Evolutionary conservation across 495 filamentous ascomycete genomes (phyloP), one percentile per base, ranked within the genome.

Genomic region (Thozetella sp.): DNA sequence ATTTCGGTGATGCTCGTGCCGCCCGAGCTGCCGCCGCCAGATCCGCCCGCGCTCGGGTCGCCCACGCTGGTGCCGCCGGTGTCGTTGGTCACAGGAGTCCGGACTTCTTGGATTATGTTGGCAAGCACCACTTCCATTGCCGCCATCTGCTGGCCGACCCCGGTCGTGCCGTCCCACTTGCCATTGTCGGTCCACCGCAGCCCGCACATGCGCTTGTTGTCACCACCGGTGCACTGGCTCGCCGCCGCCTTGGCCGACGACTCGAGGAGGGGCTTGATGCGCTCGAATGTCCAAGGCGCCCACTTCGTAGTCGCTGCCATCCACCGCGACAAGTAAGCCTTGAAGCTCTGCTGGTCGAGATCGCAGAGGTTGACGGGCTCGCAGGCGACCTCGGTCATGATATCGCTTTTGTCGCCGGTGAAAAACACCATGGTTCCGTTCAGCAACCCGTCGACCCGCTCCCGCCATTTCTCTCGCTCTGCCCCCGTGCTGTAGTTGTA

Each of bases 271-370:
- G 85, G 83, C 69, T 88, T 82, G 67, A 96, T 86, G 12, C 71
- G 67, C 43, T 76, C 61, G 46, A 72, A 78, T 1, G 87, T 90
- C 65, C 82, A 89, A 3, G 88, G 88, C 4, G 84, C 86, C 76
- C 93, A 81, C 58, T 92, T 86, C 0, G 86, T 86, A 3, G 87
- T 85, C 6, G 85, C 80, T 1, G 88, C 86, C 75, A 97, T 84
- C 89, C 91, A 94, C 4, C 88, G 83, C 6, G 88, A 77, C 9
- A 93, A 78, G 63, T 92, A 90, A 3, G 89, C 90, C 68, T 94
- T 94, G 83, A 96, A 95, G 23, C 86, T 85, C 53, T 87, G 85
- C 66, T 92, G 88, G 72, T 94, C 90, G 55, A 83, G 67, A 65
- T 93, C 82, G 72, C 91, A 93, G 3, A 77, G 76, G 53, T 78